A percentile compares a stretch with the other conserved stretches of the same genome.
Evolutionary conservation across 139 green algal genomes (phyloP).

Genomic region (Chlamydomonas sphaeroides): DNA sequence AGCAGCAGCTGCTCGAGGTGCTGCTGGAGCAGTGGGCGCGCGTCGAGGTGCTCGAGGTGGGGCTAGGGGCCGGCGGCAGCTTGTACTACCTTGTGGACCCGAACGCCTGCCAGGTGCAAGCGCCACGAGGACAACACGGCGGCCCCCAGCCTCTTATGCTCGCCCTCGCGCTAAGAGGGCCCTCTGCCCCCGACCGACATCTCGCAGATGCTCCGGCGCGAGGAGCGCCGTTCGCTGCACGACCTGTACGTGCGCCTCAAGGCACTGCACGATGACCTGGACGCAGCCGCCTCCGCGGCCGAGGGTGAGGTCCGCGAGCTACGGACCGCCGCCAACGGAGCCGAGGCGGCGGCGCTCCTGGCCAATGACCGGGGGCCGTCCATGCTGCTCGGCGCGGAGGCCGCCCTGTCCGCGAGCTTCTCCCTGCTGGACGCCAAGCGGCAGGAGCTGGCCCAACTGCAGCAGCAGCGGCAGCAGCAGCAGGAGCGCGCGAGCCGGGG

Average conservation of each 20-base stretch:
- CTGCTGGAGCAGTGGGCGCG: conserved; percentile 27
- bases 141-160: too few relatives aligned
- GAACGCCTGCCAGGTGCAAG: too few relatives aligned
- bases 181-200: too few relatives aligned
- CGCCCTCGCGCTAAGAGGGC: too few relatives aligned
- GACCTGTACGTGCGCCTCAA: conserved; percentile 6
- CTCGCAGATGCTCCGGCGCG: conserved; percentile 1
- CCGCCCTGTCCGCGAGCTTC: not conserved
- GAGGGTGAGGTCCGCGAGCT: not conserved
- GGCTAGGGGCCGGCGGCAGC: not conserved
- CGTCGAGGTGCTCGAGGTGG: not conserved
- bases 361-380: conserved; percentile 1
- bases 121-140: too few relatives aligned
- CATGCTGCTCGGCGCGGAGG: conserved; percentile 14
- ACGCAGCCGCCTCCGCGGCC: not conserved
- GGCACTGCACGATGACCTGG: not conserved
- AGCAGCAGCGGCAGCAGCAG: not conserved
- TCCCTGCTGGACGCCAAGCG: conserved; percentile 18
- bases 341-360: conserved; percentile 10
- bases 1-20: conserved; percentile 14
- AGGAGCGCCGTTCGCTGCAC: conserved; percentile 11
- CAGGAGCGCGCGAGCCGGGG: too few relatives aligned
- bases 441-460: conserved; percentile 8
- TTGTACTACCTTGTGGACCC: too few relatives aligned
- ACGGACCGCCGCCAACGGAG: not conserved